Evolutionary conservation across 345 rosid genomes (phyloP).

Genomic region (Salix brachista): DNA sequence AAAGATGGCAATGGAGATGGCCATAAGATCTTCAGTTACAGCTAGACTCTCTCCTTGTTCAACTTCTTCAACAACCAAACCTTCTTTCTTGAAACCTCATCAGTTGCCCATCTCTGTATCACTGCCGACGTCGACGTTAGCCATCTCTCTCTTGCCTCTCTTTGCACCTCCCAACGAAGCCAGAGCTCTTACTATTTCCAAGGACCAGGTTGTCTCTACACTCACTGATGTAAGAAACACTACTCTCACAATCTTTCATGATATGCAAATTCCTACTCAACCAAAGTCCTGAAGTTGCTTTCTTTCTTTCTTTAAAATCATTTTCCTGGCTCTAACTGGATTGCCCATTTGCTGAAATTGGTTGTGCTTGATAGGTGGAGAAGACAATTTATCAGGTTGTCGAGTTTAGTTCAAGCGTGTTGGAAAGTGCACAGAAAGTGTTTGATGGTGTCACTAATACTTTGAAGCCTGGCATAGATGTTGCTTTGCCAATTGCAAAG

Average conservation of each 20-base stretch:
- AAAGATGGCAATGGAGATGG: conserved; percentile 44
- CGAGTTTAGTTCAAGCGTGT: conserved; percentile 56
- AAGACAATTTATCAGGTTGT: conserved; percentile 73
- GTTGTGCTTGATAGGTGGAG: conserved; percentile 54
- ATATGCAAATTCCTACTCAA: not conserved
- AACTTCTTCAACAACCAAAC: conserved; percentile 26
- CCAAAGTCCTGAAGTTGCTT: not conserved
- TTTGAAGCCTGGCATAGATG: conserved; percentile 75
- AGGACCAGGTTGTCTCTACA: conserved; percentile 86
- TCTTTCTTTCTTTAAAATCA: not conserved
- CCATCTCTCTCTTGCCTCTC: conserved; percentile 58
- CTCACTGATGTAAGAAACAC: conserved; percentile 51
- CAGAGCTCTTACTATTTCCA: conserved; percentile 57
- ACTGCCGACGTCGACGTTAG: conserved; percentile 52
- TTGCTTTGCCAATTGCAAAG: conserved; percentile 58
- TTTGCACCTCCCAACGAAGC: conserved; percentile 57
- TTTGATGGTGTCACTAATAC: conserved; percentile 57
- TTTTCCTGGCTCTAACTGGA: not conserved
- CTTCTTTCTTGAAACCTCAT: conserved; percentile 31
- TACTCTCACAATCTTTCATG: not conserved
- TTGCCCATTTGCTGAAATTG: conserved; percentile 1
- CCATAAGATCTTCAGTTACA: conserved; percentile 46
- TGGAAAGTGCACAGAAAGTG: conserved; percentile 56
- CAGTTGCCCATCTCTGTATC: conserved; percentile 36
- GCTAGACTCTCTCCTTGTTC: conserved; percentile 34